Conservation (phyloP, 208 protist genomes). For the Crithidia bombi region DNA sequence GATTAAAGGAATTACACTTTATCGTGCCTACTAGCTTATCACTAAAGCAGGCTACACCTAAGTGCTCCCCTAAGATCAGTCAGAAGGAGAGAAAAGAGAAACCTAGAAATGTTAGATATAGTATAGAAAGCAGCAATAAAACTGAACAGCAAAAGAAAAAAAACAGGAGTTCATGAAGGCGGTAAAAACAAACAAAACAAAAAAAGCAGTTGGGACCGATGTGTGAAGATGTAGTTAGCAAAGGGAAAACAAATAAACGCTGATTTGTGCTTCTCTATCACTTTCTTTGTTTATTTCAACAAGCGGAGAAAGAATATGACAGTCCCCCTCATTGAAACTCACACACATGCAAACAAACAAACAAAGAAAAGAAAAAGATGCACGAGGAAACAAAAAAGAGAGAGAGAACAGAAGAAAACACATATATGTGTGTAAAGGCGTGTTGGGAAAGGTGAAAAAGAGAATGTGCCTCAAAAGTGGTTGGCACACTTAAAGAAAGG, state of each 20-base stretch:
- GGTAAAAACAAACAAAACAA: not conserved
- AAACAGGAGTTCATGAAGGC: not conserved
- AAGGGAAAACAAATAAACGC: constrained; percentile 8
- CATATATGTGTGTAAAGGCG: not conserved
- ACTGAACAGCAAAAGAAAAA: not conserved
- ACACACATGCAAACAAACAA: not conserved
- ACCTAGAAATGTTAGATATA: not conserved
- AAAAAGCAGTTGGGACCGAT: constrained; percentile 5
- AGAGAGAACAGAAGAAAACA: not conserved
- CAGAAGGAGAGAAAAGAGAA: not conserved
- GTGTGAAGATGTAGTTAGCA: constrained; percentile 9
- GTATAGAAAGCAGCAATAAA: not conserved
- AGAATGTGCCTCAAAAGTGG: not conserved
- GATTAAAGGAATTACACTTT: not conserved
- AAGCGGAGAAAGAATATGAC: not conserved
- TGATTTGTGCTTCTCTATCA: not conserved
- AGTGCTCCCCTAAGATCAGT: not conserved
- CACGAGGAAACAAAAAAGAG: not conserved
- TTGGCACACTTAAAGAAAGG: not conserved
- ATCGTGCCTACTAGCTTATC: not conserved
- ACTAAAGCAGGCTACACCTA: not conserved
- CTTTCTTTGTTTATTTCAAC: not conserved
- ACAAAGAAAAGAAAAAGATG: not conserved
- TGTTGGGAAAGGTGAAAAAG: not conserved
- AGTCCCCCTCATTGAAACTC: constrained; percentile 3